Evolutionary conservation across 2,329 filamentous ascomycete genomes (phyloP).

Genomic region (Tolypocladium cylindrosporum): DNA sequence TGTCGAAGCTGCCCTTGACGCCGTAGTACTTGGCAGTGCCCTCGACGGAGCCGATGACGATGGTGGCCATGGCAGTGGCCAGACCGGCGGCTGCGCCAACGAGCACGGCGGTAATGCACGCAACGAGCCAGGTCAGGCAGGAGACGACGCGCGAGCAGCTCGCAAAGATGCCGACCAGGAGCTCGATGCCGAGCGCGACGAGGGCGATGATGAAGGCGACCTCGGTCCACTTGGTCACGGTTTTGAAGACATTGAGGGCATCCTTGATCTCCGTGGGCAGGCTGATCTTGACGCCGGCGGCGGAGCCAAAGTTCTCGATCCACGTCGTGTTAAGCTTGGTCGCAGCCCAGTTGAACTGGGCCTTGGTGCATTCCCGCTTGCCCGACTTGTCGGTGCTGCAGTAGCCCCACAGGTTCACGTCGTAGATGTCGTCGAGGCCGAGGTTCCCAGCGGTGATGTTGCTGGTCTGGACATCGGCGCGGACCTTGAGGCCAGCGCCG

Average conservation of each 20-base stretch:
- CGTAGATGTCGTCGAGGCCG: slow-evolving; percentile 65
- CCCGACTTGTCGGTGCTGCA: slow-evolving; percentile 52
- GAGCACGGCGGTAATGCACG: slow-evolving; percentile 46
- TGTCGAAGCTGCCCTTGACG: slow-evolving; percentile 57
- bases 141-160: slow-evolving; percentile 75
- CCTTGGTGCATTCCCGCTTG: slow-evolving; percentile 57
- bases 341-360: slow-evolving; percentile 68
- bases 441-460: slow-evolving; percentile 50
- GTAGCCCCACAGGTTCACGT: slow-evolving; percentile 79
- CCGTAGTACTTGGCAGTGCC: slow-evolving; percentile 60
- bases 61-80: slow-evolving; percentile 62
- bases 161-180: slow-evolving; percentile 71
- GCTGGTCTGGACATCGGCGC: slow-evolving; percentile 14
- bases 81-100: slow-evolving; percentile 58
- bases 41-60: slow-evolving; percentile 47
- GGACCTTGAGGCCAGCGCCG: slow-evolving; percentile 9
- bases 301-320: slow-evolving; percentile 42
- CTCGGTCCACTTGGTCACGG: slow-evolving; percentile 72
- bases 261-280: slow-evolving; percentile 58
- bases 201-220: slow-evolving; percentile 70
- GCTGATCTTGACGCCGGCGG: slow-evolving; percentile 43
- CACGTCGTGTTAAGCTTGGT: slow-evolving; percentile 53
- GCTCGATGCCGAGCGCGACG: slow-evolving; percentile 56
- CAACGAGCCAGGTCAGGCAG: slow-evolving; percentile 71
- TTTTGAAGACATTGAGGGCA: slow-evolving; percentile 63